Conservation (phyloP, 805 yeast species). For the Starmerella asiatica region DNA sequence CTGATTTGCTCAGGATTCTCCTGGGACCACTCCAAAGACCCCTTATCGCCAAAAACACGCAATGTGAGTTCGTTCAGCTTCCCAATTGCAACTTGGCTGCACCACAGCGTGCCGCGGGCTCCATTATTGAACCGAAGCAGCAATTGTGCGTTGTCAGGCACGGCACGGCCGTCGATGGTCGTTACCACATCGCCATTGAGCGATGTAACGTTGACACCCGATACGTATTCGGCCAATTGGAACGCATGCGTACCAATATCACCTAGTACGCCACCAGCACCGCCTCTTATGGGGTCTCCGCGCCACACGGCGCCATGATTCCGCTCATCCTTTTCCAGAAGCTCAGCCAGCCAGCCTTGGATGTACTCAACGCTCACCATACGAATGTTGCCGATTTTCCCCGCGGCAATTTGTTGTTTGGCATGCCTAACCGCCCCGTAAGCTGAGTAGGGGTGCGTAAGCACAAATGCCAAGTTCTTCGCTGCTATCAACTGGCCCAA, state of each 20-base stretch:
- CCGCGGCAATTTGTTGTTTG: background rate
- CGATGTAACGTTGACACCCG: background rate
- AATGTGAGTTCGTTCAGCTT: conserved; percentile 1
- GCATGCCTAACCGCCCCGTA: background rate
- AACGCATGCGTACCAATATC: conserved; percentile 8
- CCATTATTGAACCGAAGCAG: conserved; percentile 1
- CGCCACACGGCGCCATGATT: conserved; percentile 5
- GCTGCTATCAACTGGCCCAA: background rate
- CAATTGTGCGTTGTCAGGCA: conserved; percentile 6
- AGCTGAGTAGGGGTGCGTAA: conserved; percentile 4
- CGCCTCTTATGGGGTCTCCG: conserved; percentile 2
- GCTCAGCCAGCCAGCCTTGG: conserved; percentile 7
- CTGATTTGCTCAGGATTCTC: conserved; percentile 1
- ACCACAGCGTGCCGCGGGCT: conserved; percentile 4
- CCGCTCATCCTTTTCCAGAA: conserved; percentile 1
- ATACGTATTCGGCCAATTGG: conserved; percentile 3
- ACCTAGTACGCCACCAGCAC: conserved; percentile 5
- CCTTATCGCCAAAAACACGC: conserved; percentile 4
- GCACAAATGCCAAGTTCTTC: background rate
- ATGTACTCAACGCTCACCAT: conserved; percentile 5
- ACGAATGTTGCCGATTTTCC: conserved; percentile 2
- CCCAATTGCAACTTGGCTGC: conserved; percentile 8
- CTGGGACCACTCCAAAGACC: conserved; percentile 3
- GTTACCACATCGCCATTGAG: background rate
- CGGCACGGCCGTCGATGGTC: background rate